Evolutionary conservation across 257 asterid genomes (phyloP).

Genomic region (Ajuga chamaepitys): DNA sequence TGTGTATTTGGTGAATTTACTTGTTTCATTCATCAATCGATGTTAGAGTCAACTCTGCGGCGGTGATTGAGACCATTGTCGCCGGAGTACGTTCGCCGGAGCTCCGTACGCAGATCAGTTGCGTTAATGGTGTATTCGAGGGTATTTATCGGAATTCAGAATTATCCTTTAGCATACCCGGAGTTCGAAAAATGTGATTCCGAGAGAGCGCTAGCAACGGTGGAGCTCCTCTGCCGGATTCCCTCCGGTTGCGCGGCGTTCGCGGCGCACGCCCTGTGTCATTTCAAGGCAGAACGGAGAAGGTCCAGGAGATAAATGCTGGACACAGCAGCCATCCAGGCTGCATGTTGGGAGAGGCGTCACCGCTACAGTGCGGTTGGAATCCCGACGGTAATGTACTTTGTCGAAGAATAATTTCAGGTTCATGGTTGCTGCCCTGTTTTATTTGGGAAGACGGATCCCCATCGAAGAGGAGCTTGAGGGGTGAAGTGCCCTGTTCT

Average conservation of each 20-base stretch:
- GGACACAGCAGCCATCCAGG: too few relatives aligned
- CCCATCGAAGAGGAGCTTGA: too few relatives aligned
- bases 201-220: conserved; percentile 92
- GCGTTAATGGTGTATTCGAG: conserved; percentile 60
- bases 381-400: too few relatives aligned
- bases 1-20: conserved; percentile 50
- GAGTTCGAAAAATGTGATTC: conserved; percentile 87
- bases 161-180: conserved; percentile 50
- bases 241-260: conserved; percentile 74
- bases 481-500: too few relatives aligned
- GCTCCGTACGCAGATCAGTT: conserved; percentile 57
- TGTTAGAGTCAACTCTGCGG: conserved; percentile 86
- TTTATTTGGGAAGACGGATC: too few relatives aligned
- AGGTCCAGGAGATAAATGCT: too few relatives aligned
- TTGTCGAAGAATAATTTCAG: too few relatives aligned
- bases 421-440: too few relatives aligned
- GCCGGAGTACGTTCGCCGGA: conserved; percentile 79
- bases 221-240: conserved; percentile 83
- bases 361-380: too few relatives aligned
- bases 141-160: conserved; percentile 66
- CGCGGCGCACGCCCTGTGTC: conserved; percentile 63
- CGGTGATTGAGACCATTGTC: conserved; percentile 56
- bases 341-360: too few relatives aligned
- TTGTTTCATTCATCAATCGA: conserved; percentile 78
- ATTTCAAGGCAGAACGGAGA: too few relatives aligned